Base-by-base conservation (phyloP, 495 filamentous ascomycete species). In the Annulohypoxylon bovei region DNA sequence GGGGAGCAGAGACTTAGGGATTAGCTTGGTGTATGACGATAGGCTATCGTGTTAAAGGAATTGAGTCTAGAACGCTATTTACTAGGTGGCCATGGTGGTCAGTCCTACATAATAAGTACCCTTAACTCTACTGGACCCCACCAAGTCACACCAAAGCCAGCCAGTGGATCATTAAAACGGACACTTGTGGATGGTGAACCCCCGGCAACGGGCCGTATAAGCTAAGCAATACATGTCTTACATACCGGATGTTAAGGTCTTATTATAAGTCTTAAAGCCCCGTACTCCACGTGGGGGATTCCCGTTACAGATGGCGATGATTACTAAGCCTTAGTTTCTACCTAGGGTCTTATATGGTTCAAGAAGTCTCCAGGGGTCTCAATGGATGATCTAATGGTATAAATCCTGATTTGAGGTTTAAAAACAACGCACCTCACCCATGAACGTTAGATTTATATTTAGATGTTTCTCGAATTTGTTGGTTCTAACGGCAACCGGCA, bases 261-360 rank as follows among this genome's bases (percentile, higher is more conserved):
- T 46, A n/a, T 46, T 16, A 30, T 52, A 42, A 42, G 39, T 16
- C 25, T 25, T n/a, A 28, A 28, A 16, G 23, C 30, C 47, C 25
- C 47, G 47, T 28, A 25, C 23, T 52, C 47, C 47, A 52, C 47
- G 47, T 52, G 47, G 47, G 47, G 47, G 16, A 25, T 52, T 27
- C 16, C n/a, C 44, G 44, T 20, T 30, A 28, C 11, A 28, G 44
- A 25, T 23, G 44, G 20, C 18, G 44, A 23, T 47, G 40, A 9
- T 12, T 0, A 16, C 39, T 47, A 47, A 25, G 7, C 44, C 3
- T 47, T 42, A 12, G 39, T 20, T 42, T 16, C 5, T 20, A n/a
- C 39, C 16, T 42, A 42, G 39, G 16, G 12, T 16, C 9, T 35
- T 35, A 11, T 2, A 5, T 35, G 33, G n/a, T n/a, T n/a, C n/a